Evolutionary conservation across 2,329 filamentous ascomycete species (phyloP).

Genomic region (Aspergillus thermomutatus): DNA sequence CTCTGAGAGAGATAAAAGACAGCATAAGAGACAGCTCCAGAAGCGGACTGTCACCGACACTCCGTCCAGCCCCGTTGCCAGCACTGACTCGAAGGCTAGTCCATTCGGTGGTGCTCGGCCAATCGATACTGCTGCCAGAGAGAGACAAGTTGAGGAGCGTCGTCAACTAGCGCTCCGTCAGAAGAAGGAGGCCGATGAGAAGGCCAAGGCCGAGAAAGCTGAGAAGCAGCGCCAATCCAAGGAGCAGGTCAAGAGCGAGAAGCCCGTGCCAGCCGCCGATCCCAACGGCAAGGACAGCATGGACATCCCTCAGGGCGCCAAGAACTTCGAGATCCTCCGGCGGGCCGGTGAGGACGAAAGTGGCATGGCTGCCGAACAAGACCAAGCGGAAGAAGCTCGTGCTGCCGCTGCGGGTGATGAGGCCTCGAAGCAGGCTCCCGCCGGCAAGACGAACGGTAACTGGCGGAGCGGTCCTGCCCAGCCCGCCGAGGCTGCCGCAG

Average conservation of each 20-base stretch:
- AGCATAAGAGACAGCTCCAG: too few relatives aligned
- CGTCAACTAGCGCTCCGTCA: conserved; percentile 68
- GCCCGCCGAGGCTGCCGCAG: conserved; percentile 28
- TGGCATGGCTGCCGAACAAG: conserved; percentile 50
- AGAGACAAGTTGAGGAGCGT: conserved; percentile 89
- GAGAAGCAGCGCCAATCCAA: conserved; percentile 57
- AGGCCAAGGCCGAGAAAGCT: conserved; percentile 68
- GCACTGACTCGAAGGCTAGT: conserved; percentile 73
- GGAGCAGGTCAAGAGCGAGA: conserved; percentile 36
- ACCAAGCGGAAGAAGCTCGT: conserved; percentile 46
- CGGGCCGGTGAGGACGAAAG: conserved; percentile 48
- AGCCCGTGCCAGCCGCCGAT: conserved; percentile 30
- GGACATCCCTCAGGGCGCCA: conserved; percentile 42
- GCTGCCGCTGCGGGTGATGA: conserved; percentile 46
- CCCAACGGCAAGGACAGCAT: conserved; percentile 40
- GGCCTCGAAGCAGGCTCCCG: conserved; percentile 53
- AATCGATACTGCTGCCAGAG: conserved; percentile 86
- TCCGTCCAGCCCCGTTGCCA: conserved; percentile 45
- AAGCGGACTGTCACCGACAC: conserved; percentile 89
- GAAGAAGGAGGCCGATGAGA: conserved; percentile 85
- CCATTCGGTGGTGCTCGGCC: conserved; percentile 91
- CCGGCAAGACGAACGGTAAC: conserved; percentile 38
- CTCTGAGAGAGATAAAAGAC: too few relatives aligned
- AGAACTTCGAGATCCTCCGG: conserved; percentile 56
- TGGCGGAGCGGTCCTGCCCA: conserved; percentile 38